phyloP scores from a whole-genome alignment of 352 stramenopile genomes.

The Phytophthora foliorum region DNA sequence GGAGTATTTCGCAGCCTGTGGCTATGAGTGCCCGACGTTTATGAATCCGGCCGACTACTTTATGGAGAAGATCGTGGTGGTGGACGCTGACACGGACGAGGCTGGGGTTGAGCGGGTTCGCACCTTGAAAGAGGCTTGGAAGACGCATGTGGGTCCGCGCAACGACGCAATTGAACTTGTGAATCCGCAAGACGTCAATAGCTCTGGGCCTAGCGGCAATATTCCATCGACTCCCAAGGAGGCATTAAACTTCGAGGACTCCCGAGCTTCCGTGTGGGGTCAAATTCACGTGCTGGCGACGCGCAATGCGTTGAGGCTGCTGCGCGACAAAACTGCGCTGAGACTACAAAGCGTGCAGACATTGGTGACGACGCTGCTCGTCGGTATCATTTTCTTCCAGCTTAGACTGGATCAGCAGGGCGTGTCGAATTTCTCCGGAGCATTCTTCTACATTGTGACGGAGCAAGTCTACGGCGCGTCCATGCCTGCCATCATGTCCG shows the following conservation, averaged over 20 bases:
- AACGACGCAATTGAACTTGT: slow-evolving; percentile 27
- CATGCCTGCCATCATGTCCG: slow-evolving; percentile 51
- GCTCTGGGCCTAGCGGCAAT: background rate
- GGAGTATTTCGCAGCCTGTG: slow-evolving; percentile 46
- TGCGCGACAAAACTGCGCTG: slow-evolving; percentile 55
- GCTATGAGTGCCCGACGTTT: slow-evolving; percentile 53
- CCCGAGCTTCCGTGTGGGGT: slow-evolving; percentile 34
- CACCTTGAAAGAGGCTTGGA: slow-evolving; percentile 33
- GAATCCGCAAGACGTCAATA: slow-evolving; percentile 27
- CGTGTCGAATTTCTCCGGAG: slow-evolving; percentile 60
- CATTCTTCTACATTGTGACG: slow-evolving; percentile 67
- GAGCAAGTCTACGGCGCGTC: slow-evolving; percentile 55
- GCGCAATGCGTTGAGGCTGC: slow-evolving; percentile 53
- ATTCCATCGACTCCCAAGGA: background rate
- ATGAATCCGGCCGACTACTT: slow-evolving; percentile 64
- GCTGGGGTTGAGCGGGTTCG: slow-evolving; percentile 34
- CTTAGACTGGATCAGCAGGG: slow-evolving; percentile 48
- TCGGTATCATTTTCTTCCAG: slow-evolving; percentile 67
- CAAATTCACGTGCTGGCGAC: slow-evolving; percentile 53
- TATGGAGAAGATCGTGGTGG: slow-evolving; percentile 64
- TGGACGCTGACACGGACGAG: slow-evolving; percentile 47
- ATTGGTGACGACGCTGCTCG: slow-evolving; percentile 51
- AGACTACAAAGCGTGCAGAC: slow-evolving; percentile 44
- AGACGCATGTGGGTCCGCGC: background rate
- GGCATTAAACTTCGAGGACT: slow-evolving; percentile 32